These are phyloP conservation scores for Fistulinella staudtii DNA, from an alignment of 1,284 basidiomycete species.

Conservation along the genomic window DNA sequence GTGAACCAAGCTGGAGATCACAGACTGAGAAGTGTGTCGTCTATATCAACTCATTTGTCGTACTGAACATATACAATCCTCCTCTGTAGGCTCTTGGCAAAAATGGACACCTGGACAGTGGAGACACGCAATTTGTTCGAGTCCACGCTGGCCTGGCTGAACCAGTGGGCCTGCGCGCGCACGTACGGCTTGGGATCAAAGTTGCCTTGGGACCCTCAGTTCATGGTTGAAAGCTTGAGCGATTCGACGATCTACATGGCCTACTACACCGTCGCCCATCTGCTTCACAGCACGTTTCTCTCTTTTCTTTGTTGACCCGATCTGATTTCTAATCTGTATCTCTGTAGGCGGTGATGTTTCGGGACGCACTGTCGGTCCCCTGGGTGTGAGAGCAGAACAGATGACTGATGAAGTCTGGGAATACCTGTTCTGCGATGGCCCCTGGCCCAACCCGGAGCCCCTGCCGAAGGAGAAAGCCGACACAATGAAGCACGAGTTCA, in stretches of 20 bases:
- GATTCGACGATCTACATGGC: constrained; percentile 99
- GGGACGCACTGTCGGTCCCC: constrained; percentile 76
- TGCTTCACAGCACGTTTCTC: constrained; percentile 68
- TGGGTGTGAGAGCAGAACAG: constrained; percentile 85
- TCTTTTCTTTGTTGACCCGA: neutral
- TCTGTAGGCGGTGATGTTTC: constrained; percentile 63
- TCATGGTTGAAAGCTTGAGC: constrained; percentile 94
- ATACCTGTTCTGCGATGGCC: constrained; percentile 80
- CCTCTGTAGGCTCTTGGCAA: constrained; percentile 63
- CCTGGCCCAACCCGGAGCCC: constrained; percentile 67
- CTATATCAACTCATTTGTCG: constrained; percentile 24
- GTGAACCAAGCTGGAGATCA: constrained; percentile 85
- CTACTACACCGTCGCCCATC: constrained; percentile 93
- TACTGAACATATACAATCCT: neutral
- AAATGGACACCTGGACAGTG: constrained; percentile 86
- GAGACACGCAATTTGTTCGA: constrained; percentile 95
- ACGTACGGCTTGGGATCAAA: constrained; percentile 96
- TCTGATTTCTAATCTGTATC: neutral
- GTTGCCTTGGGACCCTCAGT: constrained; percentile 95
- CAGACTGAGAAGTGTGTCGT: constrained; percentile 77
- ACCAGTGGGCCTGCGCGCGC: constrained; percentile 98
- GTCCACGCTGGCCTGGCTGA: constrained; percentile 91
- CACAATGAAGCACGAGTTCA: constrained; percentile 85
- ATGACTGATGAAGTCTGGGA: constrained; percentile 99
- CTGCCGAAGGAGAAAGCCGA: constrained; percentile 79